Percentiles rank a stretch among this genome's conserved stretches.
phyloP scores from a whole-genome alignment of 2,329 filamentous ascomycete genomes.

The Fusarium sp. region DNA sequence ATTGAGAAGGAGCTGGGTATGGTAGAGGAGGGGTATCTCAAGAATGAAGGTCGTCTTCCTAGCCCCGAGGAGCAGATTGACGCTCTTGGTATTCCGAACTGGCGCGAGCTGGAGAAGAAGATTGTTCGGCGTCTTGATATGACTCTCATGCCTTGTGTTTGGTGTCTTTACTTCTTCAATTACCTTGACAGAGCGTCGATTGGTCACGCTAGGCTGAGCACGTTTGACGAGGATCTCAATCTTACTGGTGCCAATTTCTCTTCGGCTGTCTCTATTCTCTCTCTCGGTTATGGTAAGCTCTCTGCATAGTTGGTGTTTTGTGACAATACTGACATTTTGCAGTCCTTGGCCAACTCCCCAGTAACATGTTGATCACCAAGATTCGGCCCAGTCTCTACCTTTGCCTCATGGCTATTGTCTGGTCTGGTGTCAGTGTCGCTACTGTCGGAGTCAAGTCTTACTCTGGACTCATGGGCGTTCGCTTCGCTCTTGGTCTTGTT shows the following conservation, averaged over 20 bases:
- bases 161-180: slow-evolving; percentile 26
- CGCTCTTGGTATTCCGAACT: slow-evolving; percentile 5
- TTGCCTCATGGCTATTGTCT: slow-evolving; percentile 12
- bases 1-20: slow-evolving; percentile 7
- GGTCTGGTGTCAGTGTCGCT: slow-evolving; percentile 11
- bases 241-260: slow-evolving; percentile 6
- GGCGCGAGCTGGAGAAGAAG: slow-evolving; percentile 19
- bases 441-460: slow-evolving; percentile 9
- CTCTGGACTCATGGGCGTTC: slow-evolving; percentile 13
- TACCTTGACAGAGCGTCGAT: slow-evolving; percentile 16
- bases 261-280: slow-evolving; percentile 17
- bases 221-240: background rate
- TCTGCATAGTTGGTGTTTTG: accelerated
- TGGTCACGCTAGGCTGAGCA: slow-evolving; percentile 2
- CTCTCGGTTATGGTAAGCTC: slow-evolving; percentile 8
- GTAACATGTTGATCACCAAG: slow-evolving; percentile 21
- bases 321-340: accelerated
- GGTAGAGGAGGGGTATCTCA: slow-evolving; percentile 10
- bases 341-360: slow-evolving; percentile 15
- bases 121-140: slow-evolving; percentile 13
- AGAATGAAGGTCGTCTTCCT: slow-evolving; percentile 1
- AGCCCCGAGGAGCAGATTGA: slow-evolving; percentile 18
- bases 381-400: slow-evolving; percentile 9
- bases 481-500: slow-evolving; percentile 12
- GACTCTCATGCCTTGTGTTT: slow-evolving; percentile 20